Percentiles rank a stretch among this genome's conserved stretches.
Conservation (phyloP, 371 early-diverging fungal species). For the Mucor racemosus region DNA sequence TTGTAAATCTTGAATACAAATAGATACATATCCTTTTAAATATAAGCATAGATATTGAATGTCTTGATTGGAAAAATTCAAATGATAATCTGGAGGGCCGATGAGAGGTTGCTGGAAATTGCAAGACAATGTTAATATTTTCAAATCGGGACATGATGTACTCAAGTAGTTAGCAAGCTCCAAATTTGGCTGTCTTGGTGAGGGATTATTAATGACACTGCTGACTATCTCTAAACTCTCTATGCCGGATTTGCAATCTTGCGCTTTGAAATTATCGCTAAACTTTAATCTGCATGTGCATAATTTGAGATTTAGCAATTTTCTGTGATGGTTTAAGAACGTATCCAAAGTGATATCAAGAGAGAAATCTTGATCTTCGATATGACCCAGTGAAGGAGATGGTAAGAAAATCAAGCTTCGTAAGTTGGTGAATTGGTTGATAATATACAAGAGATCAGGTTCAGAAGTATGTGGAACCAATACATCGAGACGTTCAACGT, state of each 20-base stretch:
- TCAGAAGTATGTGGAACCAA: background rate
- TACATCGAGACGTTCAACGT: conserved; percentile 3
- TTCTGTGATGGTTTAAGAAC: background rate
- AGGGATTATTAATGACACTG: background rate
- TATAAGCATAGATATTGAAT: background rate
- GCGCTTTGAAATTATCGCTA: background rate
- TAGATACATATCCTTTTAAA: background rate
- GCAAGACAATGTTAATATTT: background rate
- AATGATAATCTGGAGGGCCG: background rate
- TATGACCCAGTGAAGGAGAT: background rate
- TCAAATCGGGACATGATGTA: background rate
- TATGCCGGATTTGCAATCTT: background rate
- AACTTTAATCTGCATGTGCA: background rate
- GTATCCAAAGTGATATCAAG: background rate
- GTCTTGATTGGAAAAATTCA: background rate
- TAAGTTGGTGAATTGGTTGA: background rate
- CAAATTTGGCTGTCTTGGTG: background rate
- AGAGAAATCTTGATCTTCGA: background rate
- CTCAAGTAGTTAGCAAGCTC: background rate
- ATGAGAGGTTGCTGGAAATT: background rate
- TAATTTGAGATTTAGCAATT: background rate
- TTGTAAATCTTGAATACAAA: background rate
- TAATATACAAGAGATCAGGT: background rate
- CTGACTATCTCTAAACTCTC: conserved; percentile 2
- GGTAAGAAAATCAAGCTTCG: background rate